Evolutionary conservation across 2,329 filamentous ascomycete species (phyloP), one percentile per base, ranked within the genome.

Genomic region (Chrysoporthe puriensis): DNA sequence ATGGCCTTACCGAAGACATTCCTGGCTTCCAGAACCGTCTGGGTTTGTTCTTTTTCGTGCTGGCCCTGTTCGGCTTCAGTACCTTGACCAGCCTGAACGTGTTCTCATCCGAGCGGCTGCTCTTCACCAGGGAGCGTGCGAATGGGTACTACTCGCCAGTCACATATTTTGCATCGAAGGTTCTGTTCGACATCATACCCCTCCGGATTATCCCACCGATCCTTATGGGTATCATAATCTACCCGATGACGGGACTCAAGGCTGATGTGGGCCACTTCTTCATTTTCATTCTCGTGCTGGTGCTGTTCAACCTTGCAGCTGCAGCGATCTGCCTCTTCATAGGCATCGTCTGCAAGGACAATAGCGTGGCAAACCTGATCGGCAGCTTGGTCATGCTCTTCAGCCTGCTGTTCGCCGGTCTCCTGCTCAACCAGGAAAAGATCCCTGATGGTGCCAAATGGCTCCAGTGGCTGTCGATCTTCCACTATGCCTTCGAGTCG

Each of bases 381-480:
- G 96, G 95, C 64, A 96, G 94, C 73, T 81, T 99, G 73, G 93
- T 98, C 62, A 99, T 99, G 96, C 85, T 99, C 9, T 99, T 99
- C 84, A 97, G 92, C 76, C 82, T 99, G 70, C 86, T 99, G 11
- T 98, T 99, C 78, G 95, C 94, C 0, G 96, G 96, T 67, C 89
- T 99, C 68, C 84, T 99, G 67, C 87, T 99, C 70, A 99, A 99
- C 78, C 94, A 97, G 77, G 90, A 97, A 77, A 94, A 93, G 42
- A 97, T 97, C 64, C 96, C 96, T 1, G 84, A 87, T 62, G 88
- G 92, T 1, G 92, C 95, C 2, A 80, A 94, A 70, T 99, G 96
- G 96, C 81, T 99, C 63, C 96, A 99, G 83, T 88, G 87, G 80
- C 82, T 99, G 9, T 97, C 94, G 1, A 99, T 99, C 71, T 99